A percentile compares a stretch with the other conserved stretches of the same genome.
phyloP scores from a whole-genome alignment of 306 rosid genomes.

The Prunus padus region DNA sequence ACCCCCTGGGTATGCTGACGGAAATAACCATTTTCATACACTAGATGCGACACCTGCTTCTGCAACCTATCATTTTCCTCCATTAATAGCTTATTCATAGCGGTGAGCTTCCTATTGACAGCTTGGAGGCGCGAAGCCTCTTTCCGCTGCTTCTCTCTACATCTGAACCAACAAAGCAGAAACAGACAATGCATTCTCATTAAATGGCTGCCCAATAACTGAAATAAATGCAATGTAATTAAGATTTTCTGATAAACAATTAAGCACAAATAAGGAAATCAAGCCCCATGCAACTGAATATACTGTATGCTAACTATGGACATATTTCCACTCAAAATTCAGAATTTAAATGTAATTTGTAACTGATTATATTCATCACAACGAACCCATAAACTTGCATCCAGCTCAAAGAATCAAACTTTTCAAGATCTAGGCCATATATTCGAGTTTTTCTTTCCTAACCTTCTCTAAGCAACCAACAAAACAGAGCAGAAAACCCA shows the following conservation, averaged over 20 bases:
- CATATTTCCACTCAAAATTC: neutral
- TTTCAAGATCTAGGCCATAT: slow-evolving; percentile 12
- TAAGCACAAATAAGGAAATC: slow-evolving; percentile 1
- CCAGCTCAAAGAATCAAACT: neutral
- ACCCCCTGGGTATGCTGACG: slow-evolving; percentile 90
- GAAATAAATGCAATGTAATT: neutral
- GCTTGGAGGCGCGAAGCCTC: slow-evolving; percentile 86
- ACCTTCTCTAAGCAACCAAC: neutral
- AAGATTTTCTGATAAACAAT: neutral
- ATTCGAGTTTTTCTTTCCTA: neutral
- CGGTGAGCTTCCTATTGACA: slow-evolving; percentile 89
- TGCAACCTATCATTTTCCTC: slow-evolving; percentile 99
- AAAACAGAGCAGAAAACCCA: neutral
- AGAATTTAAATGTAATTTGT: neutral
- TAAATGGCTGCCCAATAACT: neutral
- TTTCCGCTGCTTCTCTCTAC: slow-evolving; percentile 96
- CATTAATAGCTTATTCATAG: slow-evolving; percentile 97
- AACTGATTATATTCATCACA: neutral
- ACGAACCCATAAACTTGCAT: neutral
- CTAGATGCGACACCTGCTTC: slow-evolving; percentile 95
- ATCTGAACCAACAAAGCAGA: slow-evolving; percentile 47
- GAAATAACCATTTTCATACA: slow-evolving; percentile 92
- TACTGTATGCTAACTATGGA: too few relatives aligned
- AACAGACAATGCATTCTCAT: slow-evolving; percentile 16
- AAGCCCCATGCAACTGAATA: neutral